Evolutionary conservation across 1,284 basidiomycete genomes (phyloP).

Genomic region (Ceratobasidium sp.): DNA sequence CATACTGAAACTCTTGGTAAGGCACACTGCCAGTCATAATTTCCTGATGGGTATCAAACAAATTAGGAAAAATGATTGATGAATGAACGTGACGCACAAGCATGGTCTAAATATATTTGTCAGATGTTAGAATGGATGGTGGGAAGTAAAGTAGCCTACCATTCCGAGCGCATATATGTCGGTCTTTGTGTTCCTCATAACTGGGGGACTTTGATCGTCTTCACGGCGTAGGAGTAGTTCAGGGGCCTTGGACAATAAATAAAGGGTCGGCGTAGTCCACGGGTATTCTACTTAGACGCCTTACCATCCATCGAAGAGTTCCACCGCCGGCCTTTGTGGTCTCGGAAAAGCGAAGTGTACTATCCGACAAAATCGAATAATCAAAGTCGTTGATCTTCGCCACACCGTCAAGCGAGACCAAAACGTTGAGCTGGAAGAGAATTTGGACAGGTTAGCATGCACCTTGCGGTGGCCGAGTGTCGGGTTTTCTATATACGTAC

Average conservation of each 20-base stretch:
- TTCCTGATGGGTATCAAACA: slow-evolving; percentile 3
- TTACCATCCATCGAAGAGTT: slow-evolving; percentile 37
- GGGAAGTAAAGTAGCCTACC: neutral
- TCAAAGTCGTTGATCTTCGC: slow-evolving; percentile 16
- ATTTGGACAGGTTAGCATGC: neutral
- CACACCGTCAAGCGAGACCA: slow-evolving; percentile 1
- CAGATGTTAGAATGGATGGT: neutral
- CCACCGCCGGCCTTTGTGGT: slow-evolving; percentile 26
- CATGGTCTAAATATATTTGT: slow-evolving; percentile 16
- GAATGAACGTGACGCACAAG: slow-evolving; percentile 11
- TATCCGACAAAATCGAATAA: neutral
- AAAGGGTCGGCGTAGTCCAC: neutral
- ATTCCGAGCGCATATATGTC: slow-evolving; percentile 37
- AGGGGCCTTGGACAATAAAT: slow-evolving; percentile 14
- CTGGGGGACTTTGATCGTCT: neutral
- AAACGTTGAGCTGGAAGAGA: neutral
- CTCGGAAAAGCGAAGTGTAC: neutral
- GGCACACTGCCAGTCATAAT: slow-evolving; percentile 19
- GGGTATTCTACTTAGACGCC: neutral
- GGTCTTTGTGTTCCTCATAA: neutral
- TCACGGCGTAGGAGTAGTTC: slow-evolving; percentile 15
- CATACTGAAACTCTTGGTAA: slow-evolving; percentile 16
- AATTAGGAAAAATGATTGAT: neutral
- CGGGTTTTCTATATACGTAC: neutral
- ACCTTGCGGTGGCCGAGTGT: neutral